Evolutionary conservation across 306 rosid genomes (phyloP).

Genomic region (Mimosa pudica): DNA sequence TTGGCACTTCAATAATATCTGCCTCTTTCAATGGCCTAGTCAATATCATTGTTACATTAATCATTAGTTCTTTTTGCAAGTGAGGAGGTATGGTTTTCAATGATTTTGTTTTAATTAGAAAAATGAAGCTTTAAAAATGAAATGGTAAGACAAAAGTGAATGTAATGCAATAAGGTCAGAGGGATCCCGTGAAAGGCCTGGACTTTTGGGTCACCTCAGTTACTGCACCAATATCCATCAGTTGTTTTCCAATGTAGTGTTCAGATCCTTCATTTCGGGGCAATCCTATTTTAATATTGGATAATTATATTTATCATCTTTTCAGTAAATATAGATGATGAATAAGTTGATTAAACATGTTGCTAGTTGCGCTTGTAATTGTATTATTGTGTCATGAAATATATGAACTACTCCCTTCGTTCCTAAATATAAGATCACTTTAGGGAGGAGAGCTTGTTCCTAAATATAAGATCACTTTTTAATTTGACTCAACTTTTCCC

Average conservation of each 20-base stretch:
- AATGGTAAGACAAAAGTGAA: background rate
- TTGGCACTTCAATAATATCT: background rate
- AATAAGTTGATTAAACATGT: too few species aligned
- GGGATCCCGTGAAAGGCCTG: conserved; percentile 51
- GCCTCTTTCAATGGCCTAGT: background rate
- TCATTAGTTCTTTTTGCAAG: background rate
- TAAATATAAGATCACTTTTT: too few species aligned
- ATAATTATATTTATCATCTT: too few species aligned
- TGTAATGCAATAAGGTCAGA: conserved; percentile 8
- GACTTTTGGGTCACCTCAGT: conserved; percentile 46
- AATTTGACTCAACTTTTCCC: too few species aligned
- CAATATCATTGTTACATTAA: background rate
- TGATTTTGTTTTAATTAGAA: too few species aligned
- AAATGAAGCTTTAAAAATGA: background rate
- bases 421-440: too few species aligned
- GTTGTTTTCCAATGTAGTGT: background rate
- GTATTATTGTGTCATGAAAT: too few species aligned
- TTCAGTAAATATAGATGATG: too few species aligned
- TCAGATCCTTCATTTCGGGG: background rate
- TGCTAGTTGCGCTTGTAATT: too few species aligned
- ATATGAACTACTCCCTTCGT: too few species aligned
- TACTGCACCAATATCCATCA: conserved; percentile 31
- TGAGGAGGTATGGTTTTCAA: background rate
- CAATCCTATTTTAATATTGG: background rate
- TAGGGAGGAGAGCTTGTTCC: too few species aligned